phyloP scores from a whole-genome alignment of 257 asterid species.

The Plantago major region DNA sequence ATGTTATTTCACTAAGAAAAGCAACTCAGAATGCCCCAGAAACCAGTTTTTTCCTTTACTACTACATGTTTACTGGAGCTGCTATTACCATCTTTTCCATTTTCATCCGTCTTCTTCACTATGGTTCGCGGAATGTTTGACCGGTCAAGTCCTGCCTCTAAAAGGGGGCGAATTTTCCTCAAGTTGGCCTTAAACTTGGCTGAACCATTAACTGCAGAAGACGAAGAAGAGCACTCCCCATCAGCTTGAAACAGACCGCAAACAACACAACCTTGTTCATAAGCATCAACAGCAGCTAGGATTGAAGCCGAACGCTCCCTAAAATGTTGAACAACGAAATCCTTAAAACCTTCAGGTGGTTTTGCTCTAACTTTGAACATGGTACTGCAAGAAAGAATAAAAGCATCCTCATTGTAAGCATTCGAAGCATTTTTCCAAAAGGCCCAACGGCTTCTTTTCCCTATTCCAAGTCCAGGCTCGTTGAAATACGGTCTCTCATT shows the following conservation, averaged over 20 bases:
- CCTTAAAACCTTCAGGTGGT: constrained; percentile 46
- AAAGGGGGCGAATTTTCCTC: background rate
- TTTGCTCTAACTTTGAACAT: constrained; percentile 26
- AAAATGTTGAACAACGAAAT: constrained; percentile 34
- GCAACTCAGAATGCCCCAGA: background rate
- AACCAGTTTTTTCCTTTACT: background rate
- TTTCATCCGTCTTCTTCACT: background rate
- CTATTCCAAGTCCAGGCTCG: constrained; percentile 30
- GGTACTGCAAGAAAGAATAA: constrained; percentile 39
- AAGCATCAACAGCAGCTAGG: constrained; percentile 29
- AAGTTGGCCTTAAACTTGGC: constrained; percentile 13
- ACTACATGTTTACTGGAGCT: background rate
- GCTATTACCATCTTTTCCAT: background rate
- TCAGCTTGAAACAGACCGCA: constrained; percentile 23
- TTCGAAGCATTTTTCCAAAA: constrained; percentile 10
- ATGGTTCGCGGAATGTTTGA: background rate
- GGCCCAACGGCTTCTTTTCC: background rate
- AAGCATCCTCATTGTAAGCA: constrained; percentile 32
- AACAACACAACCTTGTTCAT: constrained; percentile 20
- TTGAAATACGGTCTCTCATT: constrained; percentile 48
- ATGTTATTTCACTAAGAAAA: background rate
- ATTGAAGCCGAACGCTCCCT: constrained; percentile 22
- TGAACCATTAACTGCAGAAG: constrained; percentile 9
- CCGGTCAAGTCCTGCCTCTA: constrained; percentile 9
- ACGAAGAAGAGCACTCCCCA: constrained; percentile 13